Evolutionary conservation across 2,329 filamentous ascomycete species (phyloP), one percentile per base, ranked within the genome.

Genomic region (Fusarium xyrophilum): DNA sequence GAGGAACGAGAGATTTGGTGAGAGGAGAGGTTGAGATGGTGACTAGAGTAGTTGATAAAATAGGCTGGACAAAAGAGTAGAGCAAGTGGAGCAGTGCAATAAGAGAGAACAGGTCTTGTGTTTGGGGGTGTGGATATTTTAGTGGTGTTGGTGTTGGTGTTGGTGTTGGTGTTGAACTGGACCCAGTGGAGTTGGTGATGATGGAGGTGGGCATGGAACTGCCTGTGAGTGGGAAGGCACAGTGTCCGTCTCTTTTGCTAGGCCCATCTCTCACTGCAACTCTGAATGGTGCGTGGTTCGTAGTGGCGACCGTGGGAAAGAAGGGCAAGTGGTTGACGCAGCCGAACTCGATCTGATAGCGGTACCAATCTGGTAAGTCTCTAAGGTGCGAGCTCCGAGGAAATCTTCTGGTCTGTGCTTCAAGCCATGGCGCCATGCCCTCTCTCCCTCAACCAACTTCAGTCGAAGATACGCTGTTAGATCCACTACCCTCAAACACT

Each of bases 101-200:
- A 50, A 42, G 59, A 65, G 60, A 72, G 66, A 63, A 55, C 56
- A 69, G 63, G 72, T 74, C 67, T 68, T 73, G 63, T 72, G 70
- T 74, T 73, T 65, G 59, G 65, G 69, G 68, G 70, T 47, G 65
- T 62, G 70, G 67, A 62, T 51, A 65, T 52, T 68, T 68, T 68
- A 69, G 69, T 71, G 68, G 64, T 73, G 48, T 58, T 58, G 58
- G 67, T 44, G 50, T 43, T 33, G 46, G 46, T 25, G 44, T 71
- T 67, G 68, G 68, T 44, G 50, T 43, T 33, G 46, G 46, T 25
- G 44, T 71, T 67, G 68, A 65, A 57, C 66, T 33, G 51, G 51
- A 27, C 27, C 68, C 57, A 66, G 69, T 50, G 46, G 46, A 50
- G 46, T 73, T 62, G 67, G 62, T 69, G 72, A 70, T 73, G 72